Base-by-base conservation (phyloP, 371 early-diverging fungal species). In the Mortierella sp. region DNA sequence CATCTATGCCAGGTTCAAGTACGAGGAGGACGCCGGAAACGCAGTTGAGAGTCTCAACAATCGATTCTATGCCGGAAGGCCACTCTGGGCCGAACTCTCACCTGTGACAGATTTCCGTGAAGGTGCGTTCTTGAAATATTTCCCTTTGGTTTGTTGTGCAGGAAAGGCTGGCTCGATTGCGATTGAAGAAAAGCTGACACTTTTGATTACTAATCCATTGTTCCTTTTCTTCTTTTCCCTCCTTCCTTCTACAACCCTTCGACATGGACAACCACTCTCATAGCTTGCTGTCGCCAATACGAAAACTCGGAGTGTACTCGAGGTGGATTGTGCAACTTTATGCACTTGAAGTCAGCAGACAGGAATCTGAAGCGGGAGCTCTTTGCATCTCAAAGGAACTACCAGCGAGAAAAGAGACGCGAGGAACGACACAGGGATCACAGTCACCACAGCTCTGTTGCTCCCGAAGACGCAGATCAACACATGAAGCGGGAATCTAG, bases 311-410 rank as follows among this genome's bases (percentile, higher is more conserved):
- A 96, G 84, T 99, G 99, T 88, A 96, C 94, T 75, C 95, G 98
- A 44, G 98, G 98, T 37, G 99, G 98, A 5, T 94, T 96, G 79
- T 99, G 99, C 88, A 99, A 98, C 88, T 99, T 99, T 87, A 98
- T 99, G 99, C 99, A 99, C 88, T 87, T 98, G 52, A 94, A 96
- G 74, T 91, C 91, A 65, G 96, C 96, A 7, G 89, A 94, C 26
- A 90, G 95, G 64, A 79, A 88, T 52, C 82, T 99, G 64, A 89
- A 91, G 74, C 88, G 93, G 77, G 96, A 96, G 44, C 87, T 99
- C 43, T 91, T 89, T 76, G 96, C 93, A 34, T 94, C 95, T 39
- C 99, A 99, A 79, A 85, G 93, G 65, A 70, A 89, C 53, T 88
- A 90, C n/a, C 70, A 90, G 48, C 86, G 88, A 53, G 92, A 92